Percentiles rank a stretch among this genome's conserved stretches.
Conservation (phyloP, 345 rosid genomes). For the Rhodomyrtus tomentosa region DNA sequence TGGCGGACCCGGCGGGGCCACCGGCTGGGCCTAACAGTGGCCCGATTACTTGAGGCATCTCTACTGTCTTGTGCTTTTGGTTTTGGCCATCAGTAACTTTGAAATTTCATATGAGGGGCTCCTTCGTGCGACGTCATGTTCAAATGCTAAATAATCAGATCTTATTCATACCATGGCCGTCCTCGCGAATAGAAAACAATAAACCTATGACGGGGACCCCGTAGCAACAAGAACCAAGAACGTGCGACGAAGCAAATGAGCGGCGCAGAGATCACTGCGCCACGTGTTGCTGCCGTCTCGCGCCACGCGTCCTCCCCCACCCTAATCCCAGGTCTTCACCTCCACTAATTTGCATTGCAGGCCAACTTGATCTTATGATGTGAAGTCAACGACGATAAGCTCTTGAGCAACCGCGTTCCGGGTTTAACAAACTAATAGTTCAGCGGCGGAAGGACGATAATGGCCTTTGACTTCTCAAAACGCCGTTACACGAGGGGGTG, state of each 20-base stretch:
- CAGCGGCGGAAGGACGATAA: background rate
- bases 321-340: background rate
- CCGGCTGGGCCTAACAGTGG: background rate
- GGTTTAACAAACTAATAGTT: background rate
- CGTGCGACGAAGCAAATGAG: background rate
- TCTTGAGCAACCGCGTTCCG: background rate
- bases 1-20: background rate
- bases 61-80: too few species aligned
- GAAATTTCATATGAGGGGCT: background rate
- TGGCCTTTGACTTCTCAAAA: background rate
- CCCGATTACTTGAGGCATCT: background rate
- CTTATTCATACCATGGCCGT: background rate
- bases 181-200: background rate
- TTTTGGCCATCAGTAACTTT: background rate
- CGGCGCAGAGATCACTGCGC: background rate
- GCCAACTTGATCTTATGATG: background rate
- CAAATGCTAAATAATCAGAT: background rate
- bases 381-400: background rate
- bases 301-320: background rate
- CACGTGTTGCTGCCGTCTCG: background rate
- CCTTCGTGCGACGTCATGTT: background rate
- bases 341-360: background rate
- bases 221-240: fast-evolving
- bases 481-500: background rate
- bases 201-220: background rate